Conservation (phyloP, 164 flowering plant genomes). For the Umbellularia californica region DNA sequence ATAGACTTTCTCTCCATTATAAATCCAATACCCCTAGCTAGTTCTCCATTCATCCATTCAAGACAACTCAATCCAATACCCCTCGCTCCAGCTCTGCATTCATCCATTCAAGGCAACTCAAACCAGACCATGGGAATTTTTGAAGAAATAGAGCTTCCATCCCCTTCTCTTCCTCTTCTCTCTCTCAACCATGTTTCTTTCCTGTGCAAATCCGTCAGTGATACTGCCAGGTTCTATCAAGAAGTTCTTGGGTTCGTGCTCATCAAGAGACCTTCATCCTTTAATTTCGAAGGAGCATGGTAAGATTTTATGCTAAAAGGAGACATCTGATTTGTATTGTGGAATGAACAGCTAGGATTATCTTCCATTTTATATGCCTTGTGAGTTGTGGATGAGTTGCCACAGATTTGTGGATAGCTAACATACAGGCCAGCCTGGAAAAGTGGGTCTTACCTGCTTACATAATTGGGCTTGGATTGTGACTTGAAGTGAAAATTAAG, state of each 20-base stretch:
- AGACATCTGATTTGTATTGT: not conserved
- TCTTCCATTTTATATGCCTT: not conserved
- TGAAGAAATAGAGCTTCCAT: slow-evolving; percentile 5
- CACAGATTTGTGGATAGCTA: no score
- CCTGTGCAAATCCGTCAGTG: slow-evolving; percentile 27
- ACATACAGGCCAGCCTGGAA: no score
- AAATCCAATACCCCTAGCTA: no score
- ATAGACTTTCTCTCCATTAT: no score
- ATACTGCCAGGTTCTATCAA: slow-evolving; percentile 39
- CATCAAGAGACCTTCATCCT: slow-evolving; percentile 64
- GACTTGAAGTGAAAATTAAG: no score
- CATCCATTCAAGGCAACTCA: no score
- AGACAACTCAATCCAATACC: no score
- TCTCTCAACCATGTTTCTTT: slow-evolving; percentile 53
- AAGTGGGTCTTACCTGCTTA: no score
- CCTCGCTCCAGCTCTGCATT: no score
- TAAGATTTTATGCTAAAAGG: slow-evolving; percentile 7
- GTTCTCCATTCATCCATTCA: no score
- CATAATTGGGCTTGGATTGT: no score
- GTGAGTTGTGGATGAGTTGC: no score
- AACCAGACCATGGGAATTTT: slow-evolving; percentile 9
- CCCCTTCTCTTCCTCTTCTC: slow-evolving; percentile 38
- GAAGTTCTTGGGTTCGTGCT: slow-evolving; percentile 53
- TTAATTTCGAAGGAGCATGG: slow-evolving; percentile 71
- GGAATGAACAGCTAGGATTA: not conserved